A percentile compares a stretch with the other conserved stretches of the same genome.
phyloP scores from a whole-genome alignment of 352 stramenopile species.

The Phytophthora citricola region DNA sequence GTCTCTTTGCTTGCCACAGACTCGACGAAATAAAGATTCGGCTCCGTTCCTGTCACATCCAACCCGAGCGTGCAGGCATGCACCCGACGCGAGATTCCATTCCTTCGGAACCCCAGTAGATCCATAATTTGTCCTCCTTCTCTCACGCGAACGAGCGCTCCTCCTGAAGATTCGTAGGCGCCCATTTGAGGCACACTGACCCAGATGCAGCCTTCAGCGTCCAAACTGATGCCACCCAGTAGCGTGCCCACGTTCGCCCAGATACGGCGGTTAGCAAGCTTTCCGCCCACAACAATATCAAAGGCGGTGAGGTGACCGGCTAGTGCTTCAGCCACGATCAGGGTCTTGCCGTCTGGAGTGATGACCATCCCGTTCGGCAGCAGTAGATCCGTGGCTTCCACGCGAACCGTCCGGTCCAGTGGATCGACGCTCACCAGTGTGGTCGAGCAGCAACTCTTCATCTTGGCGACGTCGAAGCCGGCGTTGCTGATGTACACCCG shows the following conservation, averaged over 20 bases:
- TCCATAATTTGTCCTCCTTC: conserved; percentile 64
- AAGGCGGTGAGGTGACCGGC: conserved; percentile 55
- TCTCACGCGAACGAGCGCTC: conserved; percentile 53
- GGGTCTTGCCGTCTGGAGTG: conserved; percentile 67
- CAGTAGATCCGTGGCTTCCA: conserved; percentile 61
- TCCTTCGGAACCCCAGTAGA: conserved; percentile 59
- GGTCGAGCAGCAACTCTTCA: conserved; percentile 42
- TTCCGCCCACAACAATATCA: conserved; percentile 50
- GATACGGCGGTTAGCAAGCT: conserved; percentile 54
- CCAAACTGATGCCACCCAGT: conserved; percentile 63
- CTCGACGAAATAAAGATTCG: conserved; percentile 65
- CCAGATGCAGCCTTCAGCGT: conserved; percentile 76
- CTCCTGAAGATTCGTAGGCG: conserved; percentile 44
- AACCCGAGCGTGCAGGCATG: conserved; percentile 66
- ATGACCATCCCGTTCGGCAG: conserved; percentile 70
- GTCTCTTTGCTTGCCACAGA: conserved; percentile 44
- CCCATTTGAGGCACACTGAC: conserved; percentile 57
- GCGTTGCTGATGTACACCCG: conserved; percentile 71
- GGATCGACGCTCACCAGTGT: conserved; percentile 68
- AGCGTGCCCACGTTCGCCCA: conserved; percentile 60
- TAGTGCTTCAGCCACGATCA: conserved; percentile 70
- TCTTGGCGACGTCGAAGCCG: conserved; percentile 56
- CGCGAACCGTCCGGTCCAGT: conserved; percentile 42
- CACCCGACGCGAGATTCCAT: conserved; percentile 57
- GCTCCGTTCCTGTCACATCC: conserved; percentile 44